These are phyloP conservation scores for Xylaria polymorpha DNA, from an alignment of 2,329 filamentous ascomycete species.

Conservation along the genomic window DNA sequence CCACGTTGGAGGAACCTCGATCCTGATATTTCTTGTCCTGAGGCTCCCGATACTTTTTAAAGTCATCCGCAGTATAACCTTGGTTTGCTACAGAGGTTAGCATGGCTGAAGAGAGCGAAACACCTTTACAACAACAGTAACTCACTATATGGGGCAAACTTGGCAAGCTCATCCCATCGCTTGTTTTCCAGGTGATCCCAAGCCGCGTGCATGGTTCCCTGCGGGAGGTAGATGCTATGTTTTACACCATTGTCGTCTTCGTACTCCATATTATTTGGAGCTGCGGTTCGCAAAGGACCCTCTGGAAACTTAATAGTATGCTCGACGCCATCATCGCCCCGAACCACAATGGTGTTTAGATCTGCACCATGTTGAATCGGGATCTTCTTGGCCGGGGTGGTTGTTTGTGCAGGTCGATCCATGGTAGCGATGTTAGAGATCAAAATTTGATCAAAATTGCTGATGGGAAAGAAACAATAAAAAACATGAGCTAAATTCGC, in stretches of 20 bases:
- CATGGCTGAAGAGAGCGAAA: neutral
- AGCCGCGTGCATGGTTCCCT: constrained; percentile 12
- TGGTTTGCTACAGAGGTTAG: neutral
- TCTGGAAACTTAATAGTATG: neutral
- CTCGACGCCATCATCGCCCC: neutral
- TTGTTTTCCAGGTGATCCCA: constrained; percentile 17
- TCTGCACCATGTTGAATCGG: neutral
- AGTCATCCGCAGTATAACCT: neutral
- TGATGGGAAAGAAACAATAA: too few relatives aligned
- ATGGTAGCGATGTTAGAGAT: neutral
- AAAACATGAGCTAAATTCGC: too few relatives aligned
- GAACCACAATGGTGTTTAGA: neutral
- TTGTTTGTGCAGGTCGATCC: neutral
- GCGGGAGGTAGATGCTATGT: constrained; percentile 18
- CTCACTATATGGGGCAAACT: constrained; percentile 16
- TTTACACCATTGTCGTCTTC: constrained; percentile 11
- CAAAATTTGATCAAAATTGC: neutral
- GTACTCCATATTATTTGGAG: constrained; percentile 11
- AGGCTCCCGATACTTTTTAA: neutral
- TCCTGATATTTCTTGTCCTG: neutral
- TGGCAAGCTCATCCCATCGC: constrained; percentile 23
- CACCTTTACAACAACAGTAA: neutral
- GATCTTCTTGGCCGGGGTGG: neutral
- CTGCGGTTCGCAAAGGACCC: neutral
- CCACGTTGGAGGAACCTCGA: too few relatives aligned